These are phyloP conservation scores for Hymenoscyphus scutula DNA, from an alignment of 2,329 filamentous ascomycete genomes.

Conservation along the genomic window DNA sequence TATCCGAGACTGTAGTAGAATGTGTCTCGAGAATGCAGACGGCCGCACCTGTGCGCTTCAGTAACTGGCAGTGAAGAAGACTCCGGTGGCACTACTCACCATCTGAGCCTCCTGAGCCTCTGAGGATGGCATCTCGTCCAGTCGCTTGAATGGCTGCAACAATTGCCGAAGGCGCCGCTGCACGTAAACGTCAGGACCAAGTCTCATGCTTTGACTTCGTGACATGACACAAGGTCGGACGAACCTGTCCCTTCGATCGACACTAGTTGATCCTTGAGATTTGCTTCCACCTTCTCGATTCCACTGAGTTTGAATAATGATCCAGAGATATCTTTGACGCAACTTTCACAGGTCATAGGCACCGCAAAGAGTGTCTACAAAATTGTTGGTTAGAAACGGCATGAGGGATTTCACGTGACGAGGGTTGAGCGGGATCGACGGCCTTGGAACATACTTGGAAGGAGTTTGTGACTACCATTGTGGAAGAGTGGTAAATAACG, in stretches of 20 bases:
- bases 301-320: constrained; percentile 75
- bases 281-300: constrained; percentile 78
- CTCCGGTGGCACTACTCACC: constrained; percentile 54
- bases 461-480: constrained; percentile 36
- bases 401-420: constrained; percentile 27
- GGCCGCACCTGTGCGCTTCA: constrained; percentile 59
- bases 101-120: constrained; percentile 82
- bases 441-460: constrained; percentile 34
- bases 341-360: constrained; percentile 85
- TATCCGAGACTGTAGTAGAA: constrained; percentile 54
- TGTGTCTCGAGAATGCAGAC: constrained; percentile 96
- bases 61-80: neutral
- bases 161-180: constrained; percentile 82
- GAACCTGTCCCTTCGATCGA: constrained; percentile 79
- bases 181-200: constrained; percentile 19
- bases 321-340: constrained; percentile 81
- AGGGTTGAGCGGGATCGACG: constrained; percentile 11
- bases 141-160: constrained; percentile 85
- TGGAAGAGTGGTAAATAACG: constrained; percentile 5
- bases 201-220: constrained; percentile 7
- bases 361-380: constrained; percentile 87
- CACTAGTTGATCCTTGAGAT: constrained; percentile 78
- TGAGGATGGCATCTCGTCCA: constrained; percentile 89
- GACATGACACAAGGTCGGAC: constrained; percentile 29
- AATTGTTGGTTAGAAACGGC: constrained; percentile 20